Conservation (phyloP, 257 asterid genomes). For the Solanum etuberosum region DNA sequence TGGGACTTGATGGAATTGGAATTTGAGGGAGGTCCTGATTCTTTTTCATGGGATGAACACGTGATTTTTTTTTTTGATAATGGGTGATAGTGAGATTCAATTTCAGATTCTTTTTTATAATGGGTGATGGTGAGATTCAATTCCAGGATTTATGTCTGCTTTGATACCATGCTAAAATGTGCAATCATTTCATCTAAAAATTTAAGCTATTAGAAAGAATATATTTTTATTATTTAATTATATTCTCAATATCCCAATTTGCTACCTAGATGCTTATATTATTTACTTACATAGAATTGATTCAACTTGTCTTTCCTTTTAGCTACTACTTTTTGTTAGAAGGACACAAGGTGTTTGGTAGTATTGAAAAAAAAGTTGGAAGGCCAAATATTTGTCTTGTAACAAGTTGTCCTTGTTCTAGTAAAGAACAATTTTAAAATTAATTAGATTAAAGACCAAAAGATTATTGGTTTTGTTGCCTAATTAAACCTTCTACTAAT, state of each 20-base stretch:
- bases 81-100: too few relatives aligned
- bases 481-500: background rate
- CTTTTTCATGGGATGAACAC: too few relatives aligned
- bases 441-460: background rate
- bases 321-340: background rate
- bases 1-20: background rate
- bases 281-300: too few relatives aligned
- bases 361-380: background rate
- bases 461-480: background rate
- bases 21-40: background rate
- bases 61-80: too few relatives aligned
- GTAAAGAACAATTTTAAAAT: background rate
- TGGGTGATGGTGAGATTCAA: too few relatives aligned
- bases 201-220: too few relatives aligned
- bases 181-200: too few relatives aligned
- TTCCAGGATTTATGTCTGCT: accelerated
- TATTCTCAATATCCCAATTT: too few relatives aligned
- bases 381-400: background rate
- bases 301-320: too few relatives aligned
- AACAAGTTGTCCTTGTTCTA: background rate
- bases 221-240: too few relatives aligned
- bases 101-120: too few relatives aligned
- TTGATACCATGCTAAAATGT: background rate
- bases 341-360: background rate
- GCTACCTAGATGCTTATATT: too few relatives aligned